Conservation (phyloP, 2,329 filamentous ascomycete genomes). For the Monilinia vaccinii-corymbosi region DNA sequence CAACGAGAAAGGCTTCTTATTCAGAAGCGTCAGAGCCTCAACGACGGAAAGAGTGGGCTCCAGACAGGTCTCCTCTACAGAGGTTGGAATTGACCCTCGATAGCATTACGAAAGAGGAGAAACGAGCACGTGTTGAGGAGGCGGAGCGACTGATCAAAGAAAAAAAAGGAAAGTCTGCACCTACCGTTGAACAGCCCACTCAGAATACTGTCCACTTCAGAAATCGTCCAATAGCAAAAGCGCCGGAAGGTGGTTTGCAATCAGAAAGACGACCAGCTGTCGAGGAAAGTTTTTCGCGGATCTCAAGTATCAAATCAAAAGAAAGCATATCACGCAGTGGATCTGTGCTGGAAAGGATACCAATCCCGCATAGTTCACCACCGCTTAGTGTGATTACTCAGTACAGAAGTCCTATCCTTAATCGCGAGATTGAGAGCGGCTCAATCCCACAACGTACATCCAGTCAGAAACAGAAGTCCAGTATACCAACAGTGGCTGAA, state of each 20-base stretch:
- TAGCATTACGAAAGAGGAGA: conserved; percentile 93
- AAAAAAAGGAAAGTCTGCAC: conserved; percentile 41
- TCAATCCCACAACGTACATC: conserved; percentile 39
- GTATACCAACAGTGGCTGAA: conserved; percentile 26
- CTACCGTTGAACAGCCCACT: conserved; percentile 18
- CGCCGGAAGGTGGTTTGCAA: conserved; percentile 14
- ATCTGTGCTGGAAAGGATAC: conserved; percentile 24
- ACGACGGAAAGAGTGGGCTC: conserved; percentile 53
- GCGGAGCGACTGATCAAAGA: conserved; percentile 57
- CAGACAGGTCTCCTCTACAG: conserved; percentile 83
- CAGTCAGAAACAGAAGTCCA: conserved; percentile 52
- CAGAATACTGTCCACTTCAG: conserved; percentile 28
- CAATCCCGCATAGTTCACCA: conserved; percentile 12
- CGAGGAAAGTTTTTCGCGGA: conserved; percentile 29
- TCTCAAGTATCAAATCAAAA: conserved; percentile 30
- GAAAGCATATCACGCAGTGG: conserved; percentile 30
- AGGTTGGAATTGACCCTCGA: conserved; percentile 84
- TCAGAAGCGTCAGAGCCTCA: conserved; percentile 26
- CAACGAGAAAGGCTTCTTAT: conserved; percentile 32
- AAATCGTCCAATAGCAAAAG: conserved; percentile 25
- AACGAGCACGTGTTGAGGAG: conserved; percentile 73
- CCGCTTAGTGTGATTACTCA: conserved; percentile 5
- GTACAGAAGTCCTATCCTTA: conserved; percentile 6
- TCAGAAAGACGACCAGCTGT: conserved; percentile 19
- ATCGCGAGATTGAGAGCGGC: background rate